A percentile compares a stretch with the other conserved stretches of the same genome.
Conservation (phyloP, 169 alveolate genomes). For the Toxoplasma gondii region DNA sequence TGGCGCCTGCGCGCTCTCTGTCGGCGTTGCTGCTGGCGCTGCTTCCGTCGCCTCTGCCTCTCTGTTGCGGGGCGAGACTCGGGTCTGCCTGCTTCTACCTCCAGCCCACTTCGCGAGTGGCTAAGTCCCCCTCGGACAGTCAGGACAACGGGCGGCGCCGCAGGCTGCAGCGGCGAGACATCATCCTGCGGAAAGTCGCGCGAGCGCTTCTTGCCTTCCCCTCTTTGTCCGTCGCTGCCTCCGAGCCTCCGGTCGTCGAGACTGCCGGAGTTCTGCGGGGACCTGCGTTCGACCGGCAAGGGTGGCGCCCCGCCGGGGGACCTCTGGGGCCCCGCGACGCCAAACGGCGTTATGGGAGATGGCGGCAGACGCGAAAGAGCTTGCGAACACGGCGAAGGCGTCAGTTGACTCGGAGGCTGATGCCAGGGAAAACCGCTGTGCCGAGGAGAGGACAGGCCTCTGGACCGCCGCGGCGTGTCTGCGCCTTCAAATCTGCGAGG, state of each 20-base stretch:
- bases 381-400: slow-evolving; percentile 5
- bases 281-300: not conserved
- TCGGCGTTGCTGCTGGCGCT: slow-evolving; percentile 39
- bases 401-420: slow-evolving; percentile 4
- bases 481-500: not conserved
- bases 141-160: not conserved
- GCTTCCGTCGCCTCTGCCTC: slow-evolving; percentile 21
- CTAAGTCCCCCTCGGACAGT: not conserved
- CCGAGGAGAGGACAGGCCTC: not conserved
- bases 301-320: not conserved
- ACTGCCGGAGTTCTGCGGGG: not conserved
- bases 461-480: not conserved
- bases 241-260: not conserved
- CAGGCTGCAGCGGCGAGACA: not conserved
- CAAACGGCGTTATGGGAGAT: slow-evolving; percentile 3
- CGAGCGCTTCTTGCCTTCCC: not conserved
- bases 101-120: not conserved
- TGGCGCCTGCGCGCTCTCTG: not conserved
- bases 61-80: not conserved
- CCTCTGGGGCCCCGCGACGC: not conserved
- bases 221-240: not conserved
- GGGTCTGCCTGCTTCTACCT: not conserved
- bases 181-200: not conserved
- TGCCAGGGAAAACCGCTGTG: not conserved
- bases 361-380: slow-evolving; percentile 21